These are phyloP conservation scores for Nasturtium officinale DNA, from an alignment of 345 rosid genomes.

Conservation along the genomic window DNA sequence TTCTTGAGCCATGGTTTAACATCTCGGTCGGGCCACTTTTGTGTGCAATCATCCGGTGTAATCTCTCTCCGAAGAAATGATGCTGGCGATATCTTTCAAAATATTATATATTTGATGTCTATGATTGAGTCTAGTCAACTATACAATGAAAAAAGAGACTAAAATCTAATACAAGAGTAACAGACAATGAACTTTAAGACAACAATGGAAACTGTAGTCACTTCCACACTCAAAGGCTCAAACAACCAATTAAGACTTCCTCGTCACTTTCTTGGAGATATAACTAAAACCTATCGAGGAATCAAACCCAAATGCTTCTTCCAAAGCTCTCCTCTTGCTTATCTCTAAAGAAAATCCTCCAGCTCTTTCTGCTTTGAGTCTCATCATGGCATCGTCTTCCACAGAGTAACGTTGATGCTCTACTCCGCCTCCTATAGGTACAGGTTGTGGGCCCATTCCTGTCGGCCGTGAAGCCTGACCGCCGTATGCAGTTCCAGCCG, in stretches of 20 bases:
- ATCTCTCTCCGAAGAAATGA: no score
- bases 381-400: conserved; percentile 74
- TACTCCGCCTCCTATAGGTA: conserved; percentile 57
- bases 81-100: no score
- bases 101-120: no score
- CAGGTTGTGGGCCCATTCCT: conserved; percentile 78
- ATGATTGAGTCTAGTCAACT: no score
- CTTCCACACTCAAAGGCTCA: no score
- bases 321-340: conserved; percentile 81
- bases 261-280: no score
- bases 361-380: conserved; percentile 79
- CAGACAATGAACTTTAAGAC: no score
- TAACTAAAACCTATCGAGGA: not conserved
- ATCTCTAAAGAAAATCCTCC: conserved; percentile 90
- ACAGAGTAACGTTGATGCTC: conserved; percentile 59
- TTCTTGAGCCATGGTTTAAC: not conserved
- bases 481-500: conserved; percentile 58
- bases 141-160: no score
- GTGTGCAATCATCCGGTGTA: no score
- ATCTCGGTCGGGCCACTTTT: conserved; percentile 16
- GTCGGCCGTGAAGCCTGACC: conserved; percentile 77
- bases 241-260: no score
- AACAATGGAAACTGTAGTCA: no score
- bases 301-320: conserved; percentile 94
- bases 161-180: no score